These are phyloP conservation scores for Daldinia bambusicola DNA, from an alignment of 495 filamentous ascomycete genomes.

Conservation along the genomic window DNA sequence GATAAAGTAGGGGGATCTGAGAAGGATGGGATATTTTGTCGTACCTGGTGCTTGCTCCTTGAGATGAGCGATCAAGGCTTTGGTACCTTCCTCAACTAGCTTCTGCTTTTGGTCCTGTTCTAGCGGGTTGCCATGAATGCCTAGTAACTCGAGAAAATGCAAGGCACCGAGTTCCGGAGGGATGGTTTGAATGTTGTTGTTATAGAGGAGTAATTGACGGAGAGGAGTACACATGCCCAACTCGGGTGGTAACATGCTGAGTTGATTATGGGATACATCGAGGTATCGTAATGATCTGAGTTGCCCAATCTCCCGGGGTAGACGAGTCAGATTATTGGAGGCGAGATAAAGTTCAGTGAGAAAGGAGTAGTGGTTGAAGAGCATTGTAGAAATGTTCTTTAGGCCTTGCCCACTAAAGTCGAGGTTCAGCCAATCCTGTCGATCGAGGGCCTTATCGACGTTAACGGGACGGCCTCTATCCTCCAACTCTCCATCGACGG, in stretches of 20 bases:
- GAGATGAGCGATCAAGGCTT: constrained; percentile 80
- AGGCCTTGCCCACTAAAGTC: constrained; percentile 95
- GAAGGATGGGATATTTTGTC: constrained; percentile 39
- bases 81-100: constrained; percentile 86
- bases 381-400: constrained; percentile 75
- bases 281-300: constrained; percentile 81
- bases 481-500: constrained; percentile 67
- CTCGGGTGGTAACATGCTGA: constrained; percentile 86
- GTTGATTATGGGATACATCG: constrained; percentile 87
- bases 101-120: constrained; percentile 75
- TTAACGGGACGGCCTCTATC: constrained; percentile 71
- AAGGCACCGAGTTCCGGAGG: constrained; percentile 89
- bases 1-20: background rate
- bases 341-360: constrained; percentile 90
- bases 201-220: constrained; percentile 80
- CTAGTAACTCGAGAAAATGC: constrained; percentile 85
- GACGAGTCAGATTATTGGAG: constrained; percentile 81
- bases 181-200: constrained; percentile 84
- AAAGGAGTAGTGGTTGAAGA: constrained; percentile 86
- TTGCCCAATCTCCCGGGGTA: constrained; percentile 81
- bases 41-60: constrained; percentile 85
- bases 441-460: constrained; percentile 64
- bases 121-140: constrained; percentile 91
- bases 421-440: constrained; percentile 89
- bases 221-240: constrained; percentile 95